A percentile compares a stretch with the other conserved stretches of the same genome.
phyloP scores from a whole-genome alignment of 164 flowering plant species.

The Tetrastigma voinierianum region DNA sequence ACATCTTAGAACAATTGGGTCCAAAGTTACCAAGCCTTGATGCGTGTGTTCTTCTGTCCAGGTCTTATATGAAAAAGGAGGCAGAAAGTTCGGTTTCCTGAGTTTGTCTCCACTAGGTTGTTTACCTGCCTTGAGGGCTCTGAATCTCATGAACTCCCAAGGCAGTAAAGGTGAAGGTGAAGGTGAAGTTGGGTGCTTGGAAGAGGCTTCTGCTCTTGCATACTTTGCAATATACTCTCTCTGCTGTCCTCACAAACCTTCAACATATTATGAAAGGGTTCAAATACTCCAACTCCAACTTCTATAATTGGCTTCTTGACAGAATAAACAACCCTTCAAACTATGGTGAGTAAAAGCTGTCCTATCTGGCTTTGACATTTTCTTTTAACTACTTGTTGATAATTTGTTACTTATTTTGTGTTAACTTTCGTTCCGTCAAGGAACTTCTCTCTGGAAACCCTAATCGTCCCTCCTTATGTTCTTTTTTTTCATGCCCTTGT shows the following conservation, averaged over 20 bases:
- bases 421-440: no score
- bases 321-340: conserved; percentile 35
- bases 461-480: no score
- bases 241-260: conserved; percentile 30
- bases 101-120: conserved; percentile 56
- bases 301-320: conserved; percentile 45
- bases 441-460: no score
- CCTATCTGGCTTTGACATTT: no score
- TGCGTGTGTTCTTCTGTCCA: conserved; percentile 10
- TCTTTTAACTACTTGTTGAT: background rate
- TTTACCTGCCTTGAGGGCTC: conserved; percentile 50
- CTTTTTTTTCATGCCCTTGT: no score
- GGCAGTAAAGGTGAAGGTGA: no score
- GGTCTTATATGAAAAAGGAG: conserved; percentile 52
- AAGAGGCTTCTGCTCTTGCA: conserved; percentile 43
- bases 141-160: no score
- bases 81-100: conserved; percentile 53
- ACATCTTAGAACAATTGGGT: no score
- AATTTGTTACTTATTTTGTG: no score
- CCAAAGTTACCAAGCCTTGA: no score
- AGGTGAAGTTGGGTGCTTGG: conserved; percentile 42
- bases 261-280: conserved; percentile 32
- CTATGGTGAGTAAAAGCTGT: conserved; percentile 45
- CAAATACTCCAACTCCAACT: conserved; percentile 47
- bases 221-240: conserved; percentile 42